These are phyloP conservation scores for Phaeotremella fagi DNA, from an alignment of 768 basidiomycete genomes.

Conservation along the genomic window DNA sequence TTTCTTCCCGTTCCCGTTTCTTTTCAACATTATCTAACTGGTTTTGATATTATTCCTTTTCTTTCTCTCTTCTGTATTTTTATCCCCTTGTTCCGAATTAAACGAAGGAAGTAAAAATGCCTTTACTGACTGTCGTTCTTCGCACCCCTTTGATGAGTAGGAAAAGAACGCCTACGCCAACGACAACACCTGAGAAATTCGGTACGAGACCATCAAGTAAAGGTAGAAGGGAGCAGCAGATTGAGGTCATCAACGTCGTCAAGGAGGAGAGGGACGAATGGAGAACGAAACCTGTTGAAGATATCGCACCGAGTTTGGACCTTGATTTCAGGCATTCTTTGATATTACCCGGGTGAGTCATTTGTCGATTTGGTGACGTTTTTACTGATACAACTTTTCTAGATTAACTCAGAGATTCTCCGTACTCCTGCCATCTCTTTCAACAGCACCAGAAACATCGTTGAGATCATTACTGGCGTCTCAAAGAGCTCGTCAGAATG, in stretches of 20 bases:
- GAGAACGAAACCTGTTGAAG: constrained; percentile 1
- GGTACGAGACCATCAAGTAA: background rate
- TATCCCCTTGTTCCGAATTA: background rate
- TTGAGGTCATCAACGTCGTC: background rate
- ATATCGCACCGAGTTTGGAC: constrained; percentile 25
- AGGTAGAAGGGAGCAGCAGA: background rate
- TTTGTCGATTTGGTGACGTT: background rate
- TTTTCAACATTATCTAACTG: no score
- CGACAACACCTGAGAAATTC: background rate
- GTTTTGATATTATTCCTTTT: no score
- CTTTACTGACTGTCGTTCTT: background rate
- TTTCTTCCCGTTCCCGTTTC: no score
- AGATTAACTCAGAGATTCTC: constrained; percentile 40
- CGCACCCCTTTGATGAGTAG: background rate
- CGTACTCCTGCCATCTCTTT: constrained; percentile 33
- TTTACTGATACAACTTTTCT: background rate
- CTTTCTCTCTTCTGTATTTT: background rate
- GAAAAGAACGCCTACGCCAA: constrained; percentile 15
- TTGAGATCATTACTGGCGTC: constrained; percentile 31
- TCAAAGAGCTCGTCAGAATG: constrained; percentile 26
- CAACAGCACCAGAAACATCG: constrained; percentile 26
- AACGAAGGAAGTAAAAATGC: no score
- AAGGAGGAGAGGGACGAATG: background rate
- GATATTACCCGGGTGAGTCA: constrained; percentile 39
- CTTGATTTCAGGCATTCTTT: constrained; percentile 37